Evolutionary conservation across 2,329 filamentous ascomycete species (phyloP).

Genomic region (Penicillium glabrum): DNA sequence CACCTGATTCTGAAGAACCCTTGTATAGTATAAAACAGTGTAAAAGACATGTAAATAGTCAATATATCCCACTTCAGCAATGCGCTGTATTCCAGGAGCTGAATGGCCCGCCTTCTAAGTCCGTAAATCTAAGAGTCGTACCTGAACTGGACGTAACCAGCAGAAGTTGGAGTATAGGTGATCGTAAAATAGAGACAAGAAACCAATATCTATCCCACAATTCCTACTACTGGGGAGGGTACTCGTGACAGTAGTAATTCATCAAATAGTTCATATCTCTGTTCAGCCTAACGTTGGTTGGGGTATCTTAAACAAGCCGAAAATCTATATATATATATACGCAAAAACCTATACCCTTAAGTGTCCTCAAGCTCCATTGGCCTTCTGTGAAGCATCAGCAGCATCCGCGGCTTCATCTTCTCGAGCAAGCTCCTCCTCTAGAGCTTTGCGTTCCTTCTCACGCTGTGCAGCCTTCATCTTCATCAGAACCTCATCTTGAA

Average conservation of each 20-base stretch:
- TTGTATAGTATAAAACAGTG: slow-evolving; percentile 23
- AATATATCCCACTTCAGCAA: background rate
- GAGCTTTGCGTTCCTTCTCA: slow-evolving; percentile 49
- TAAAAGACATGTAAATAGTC: slow-evolving; percentile 4
- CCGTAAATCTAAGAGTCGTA: too few relatives aligned
- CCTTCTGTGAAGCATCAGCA: slow-evolving; percentile 25
- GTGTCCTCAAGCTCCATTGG: slow-evolving; percentile 7
- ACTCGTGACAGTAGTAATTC: background rate
- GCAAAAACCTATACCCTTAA: background rate
- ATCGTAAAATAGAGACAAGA: too few relatives aligned
- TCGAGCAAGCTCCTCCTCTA: slow-evolving; percentile 55
- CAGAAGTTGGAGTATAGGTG: too few relatives aligned
- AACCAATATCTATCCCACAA: too few relatives aligned
- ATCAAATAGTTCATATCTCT: background rate
- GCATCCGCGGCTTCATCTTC: slow-evolving; percentile 48
- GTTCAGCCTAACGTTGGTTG: slow-evolving; percentile 3
- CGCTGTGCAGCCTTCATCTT: slow-evolving; percentile 58
- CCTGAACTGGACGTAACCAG: too few relatives aligned
- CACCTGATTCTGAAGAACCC: slow-evolving; percentile 4
- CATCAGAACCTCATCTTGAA: slow-evolving; percentile 55
- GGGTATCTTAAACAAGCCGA: slow-evolving; percentile 24
- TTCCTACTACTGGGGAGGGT: too few relatives aligned
- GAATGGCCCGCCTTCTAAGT: background rate
- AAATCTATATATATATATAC: slow-evolving; percentile 5
- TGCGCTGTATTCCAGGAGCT: background rate